Evolutionary conservation across 768 basidiomycete genomes (phyloP).

Genomic region (Trametes sanguinea): DNA sequence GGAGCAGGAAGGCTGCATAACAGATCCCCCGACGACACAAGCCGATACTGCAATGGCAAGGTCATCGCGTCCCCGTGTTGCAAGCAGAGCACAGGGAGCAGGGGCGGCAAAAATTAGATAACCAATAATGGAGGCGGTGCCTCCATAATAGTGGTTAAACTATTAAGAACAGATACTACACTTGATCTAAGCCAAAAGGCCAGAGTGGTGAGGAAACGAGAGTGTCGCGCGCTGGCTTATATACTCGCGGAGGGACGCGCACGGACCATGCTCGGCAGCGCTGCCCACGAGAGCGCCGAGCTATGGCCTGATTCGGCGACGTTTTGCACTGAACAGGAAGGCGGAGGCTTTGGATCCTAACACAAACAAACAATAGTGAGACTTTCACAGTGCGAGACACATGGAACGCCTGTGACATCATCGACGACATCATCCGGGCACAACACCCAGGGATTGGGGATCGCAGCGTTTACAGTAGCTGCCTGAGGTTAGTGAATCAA

Average conservation of each 20-base stretch:
- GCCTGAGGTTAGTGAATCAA: too few species aligned
- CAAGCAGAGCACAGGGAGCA: constrained; percentile 31
- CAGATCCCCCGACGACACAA: constrained; percentile 33
- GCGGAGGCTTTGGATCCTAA: constrained; percentile 15
- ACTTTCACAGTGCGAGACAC: background rate
- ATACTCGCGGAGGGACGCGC: constrained; percentile 1
- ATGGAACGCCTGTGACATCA: too few species aligned
- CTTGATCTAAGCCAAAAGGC: constrained; percentile 76
- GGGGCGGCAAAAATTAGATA: constrained; percentile 34
- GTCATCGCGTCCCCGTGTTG: constrained; percentile 31
- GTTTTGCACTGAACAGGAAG: background rate
- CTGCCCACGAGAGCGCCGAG: too few species aligned
- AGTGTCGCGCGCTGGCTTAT: background rate
- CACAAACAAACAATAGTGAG: background rate
- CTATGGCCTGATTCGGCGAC: too few species aligned
- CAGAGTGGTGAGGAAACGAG: constrained; percentile 43
- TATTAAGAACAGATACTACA: constrained; percentile 76
- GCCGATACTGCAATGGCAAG: constrained; percentile 31
- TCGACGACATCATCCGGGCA: background rate
- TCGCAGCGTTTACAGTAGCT: too few species aligned
- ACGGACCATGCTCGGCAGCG: constrained; percentile 8
- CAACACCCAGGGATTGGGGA: too few species aligned
- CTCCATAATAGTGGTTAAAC: constrained; percentile 42
- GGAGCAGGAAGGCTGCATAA: constrained; percentile 3
- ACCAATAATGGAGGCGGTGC: constrained; percentile 37